phyloP scores from a whole-genome alignment of 2,329 filamentous ascomycete genomes.

The Canariomyces notabilis region DNA sequence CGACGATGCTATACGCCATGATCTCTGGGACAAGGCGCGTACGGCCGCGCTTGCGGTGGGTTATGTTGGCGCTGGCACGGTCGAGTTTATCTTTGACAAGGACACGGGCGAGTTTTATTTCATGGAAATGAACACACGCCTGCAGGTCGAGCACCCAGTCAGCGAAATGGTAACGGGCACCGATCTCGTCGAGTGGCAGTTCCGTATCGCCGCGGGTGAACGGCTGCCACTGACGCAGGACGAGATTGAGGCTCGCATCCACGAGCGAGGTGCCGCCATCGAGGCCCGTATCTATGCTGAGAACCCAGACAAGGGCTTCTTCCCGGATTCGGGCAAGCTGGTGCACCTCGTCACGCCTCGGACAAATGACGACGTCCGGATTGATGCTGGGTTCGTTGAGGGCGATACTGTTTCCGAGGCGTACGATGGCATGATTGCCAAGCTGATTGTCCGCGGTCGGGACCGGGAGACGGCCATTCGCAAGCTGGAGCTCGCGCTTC shows the following conservation, averaged over 20 bases:
- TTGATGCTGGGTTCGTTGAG: conserved; percentile 88
- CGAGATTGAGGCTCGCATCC: conserved; percentile 70
- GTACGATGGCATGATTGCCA: conserved; percentile 98
- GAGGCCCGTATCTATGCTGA: conserved; percentile 97
- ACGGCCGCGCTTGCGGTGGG: conserved; percentile 66
- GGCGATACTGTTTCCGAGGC: conserved; percentile 90
- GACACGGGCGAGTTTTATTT: conserved; percentile 76
- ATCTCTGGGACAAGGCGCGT: conserved; percentile 62
- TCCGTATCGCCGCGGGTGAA: conserved; percentile 63
- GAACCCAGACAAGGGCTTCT: conserved; percentile 84
- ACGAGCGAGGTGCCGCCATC: conserved; percentile 75
- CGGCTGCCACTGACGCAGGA: conserved; percentile 51
- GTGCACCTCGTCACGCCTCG: conserved; percentile 74
- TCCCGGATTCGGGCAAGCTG: conserved; percentile 86
- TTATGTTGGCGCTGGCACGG: conserved; percentile 86
- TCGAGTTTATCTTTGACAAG: conserved; percentile 87
- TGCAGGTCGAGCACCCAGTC: conserved; percentile 96
- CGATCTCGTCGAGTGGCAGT: conserved; percentile 91
- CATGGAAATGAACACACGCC: conserved; percentile 77
- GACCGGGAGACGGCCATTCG: conserved; percentile 76
- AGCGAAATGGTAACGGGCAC: conserved; percentile 66
- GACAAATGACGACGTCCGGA: conserved; percentile 67
- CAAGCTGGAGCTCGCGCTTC: conserved; percentile 73
- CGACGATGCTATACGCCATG: conserved; percentile 51
- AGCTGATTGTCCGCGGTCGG: conserved; percentile 83